Evolutionary conservation across 2,329 filamentous ascomycete genomes (phyloP), one percentile per base, ranked within the genome.

Genomic region (Trichoderma sp.): DNA sequence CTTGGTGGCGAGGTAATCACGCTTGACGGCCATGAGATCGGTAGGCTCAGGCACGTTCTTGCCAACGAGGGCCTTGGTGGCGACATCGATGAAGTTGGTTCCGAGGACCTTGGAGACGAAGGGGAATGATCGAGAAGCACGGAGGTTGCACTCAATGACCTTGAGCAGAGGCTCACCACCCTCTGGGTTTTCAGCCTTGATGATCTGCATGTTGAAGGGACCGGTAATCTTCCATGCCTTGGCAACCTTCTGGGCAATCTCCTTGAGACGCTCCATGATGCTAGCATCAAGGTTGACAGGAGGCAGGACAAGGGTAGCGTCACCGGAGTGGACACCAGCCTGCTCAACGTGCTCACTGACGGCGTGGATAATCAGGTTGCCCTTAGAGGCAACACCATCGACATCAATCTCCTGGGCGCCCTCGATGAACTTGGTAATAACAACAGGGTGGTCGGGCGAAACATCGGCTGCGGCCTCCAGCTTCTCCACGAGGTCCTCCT

Each of bases 161-260:
- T 97, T 97, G 72, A 98, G 87, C 32, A 87, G 84, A 37, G 92
- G 88, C 76, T 90, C 87, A 67, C 90, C 90, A 68, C 91, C 91
- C 68, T 92, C 89, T 35, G 90, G 88, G 75, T 91, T 84, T 13
- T 92, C 86, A 39, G 92, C 93, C 84, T 97, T 97, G 87, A 99
- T 98, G 81, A 99, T 97, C 79, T 99, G 95, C 94, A 99, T 98
- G 87, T 99, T 99, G 89, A 98, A 99, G 68, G 95, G 95, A 66
- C 95, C 95, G 22, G 93, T 98, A 79, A 98, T 98, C 76, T 87
- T 93, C 93, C 94, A 97, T 57, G 95, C 95, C 82, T 95, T 92
- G 72, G 95, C 95, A 63, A 99, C 94, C 87, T 97, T 98, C 80
- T 94, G 82, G 17, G 95, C 94, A 74, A 99, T 98, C 73, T 92